Evolutionary conservation across 345 rosid species (phyloP), one percentile per base, ranked within the genome.

Genomic region (Balakata baccata): DNA sequence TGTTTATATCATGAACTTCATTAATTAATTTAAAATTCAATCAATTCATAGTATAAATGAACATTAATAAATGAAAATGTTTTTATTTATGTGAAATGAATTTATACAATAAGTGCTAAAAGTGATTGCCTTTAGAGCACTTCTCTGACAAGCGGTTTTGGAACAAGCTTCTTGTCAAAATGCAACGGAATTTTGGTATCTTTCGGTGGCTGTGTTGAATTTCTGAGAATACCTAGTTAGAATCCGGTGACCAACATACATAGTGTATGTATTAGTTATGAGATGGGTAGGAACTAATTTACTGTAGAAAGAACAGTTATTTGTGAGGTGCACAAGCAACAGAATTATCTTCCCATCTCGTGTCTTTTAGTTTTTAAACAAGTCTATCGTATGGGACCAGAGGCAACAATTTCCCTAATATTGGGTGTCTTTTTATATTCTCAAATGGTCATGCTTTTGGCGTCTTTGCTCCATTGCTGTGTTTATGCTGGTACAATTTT

Each of bases 401-500:
- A 22, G 49, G 69, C 7, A 72, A 29, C 47, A 0, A 5, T 1
- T 29, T 52, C 46, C 43, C 18, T 18, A 8, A 29, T 11, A 23
- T 14, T 12, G 17, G 13, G 6, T 29, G 7, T 18, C 51, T 65
- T 18, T 3, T 18, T 34, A 23, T 39, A 38, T 64, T 34, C 16
- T 18, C 56, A 73, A 39, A 18, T 11, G 16, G 34, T n/a, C 46
- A 43, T 43, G 46, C 46, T 43, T 58, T 70, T 51, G 22, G 52
- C 18, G 18, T 75, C 8, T 29, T 9, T 45, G 41, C 23, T 73
- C 25, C 59, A 41, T 62, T 17, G 39, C 38, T 34, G 0, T 41
- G 59, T 39, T 46, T 56, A 16, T 64, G n/a, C 58, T 34, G 22
- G 17, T 59, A 78, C 69, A 45, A 61, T 43, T 43, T 43, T 43